Percentiles rank a stretch among this genome's conserved stretches.
Evolutionary conservation across 2,329 filamentous ascomycete species (phyloP).

Genomic region (Alternaria arborescens): DNA sequence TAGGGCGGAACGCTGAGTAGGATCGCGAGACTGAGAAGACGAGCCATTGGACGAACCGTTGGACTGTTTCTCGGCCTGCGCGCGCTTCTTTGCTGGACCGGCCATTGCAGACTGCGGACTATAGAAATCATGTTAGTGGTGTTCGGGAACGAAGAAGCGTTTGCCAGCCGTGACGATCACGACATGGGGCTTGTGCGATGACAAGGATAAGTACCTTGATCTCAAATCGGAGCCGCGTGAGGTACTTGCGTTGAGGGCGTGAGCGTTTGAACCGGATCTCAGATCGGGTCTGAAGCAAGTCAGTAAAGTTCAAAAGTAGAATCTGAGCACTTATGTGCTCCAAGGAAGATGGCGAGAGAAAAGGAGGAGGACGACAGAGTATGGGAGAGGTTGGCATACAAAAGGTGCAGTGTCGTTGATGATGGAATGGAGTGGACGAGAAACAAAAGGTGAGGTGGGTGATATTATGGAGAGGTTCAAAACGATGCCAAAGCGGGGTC

Average conservation of each 20-base stretch:
- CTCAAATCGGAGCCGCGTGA: constrained; percentile 12
- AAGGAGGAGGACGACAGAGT: constrained; percentile 3
- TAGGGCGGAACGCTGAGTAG: constrained; percentile 36
- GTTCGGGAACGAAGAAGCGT: constrained; percentile 7
- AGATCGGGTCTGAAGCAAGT: constrained; percentile 22
- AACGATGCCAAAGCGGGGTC: constrained; percentile 5
- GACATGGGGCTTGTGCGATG: background rate
- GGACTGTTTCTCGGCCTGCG: constrained; percentile 38
- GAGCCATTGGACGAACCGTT: constrained; percentile 39
- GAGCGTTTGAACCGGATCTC: constrained; percentile 17
- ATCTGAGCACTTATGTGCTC: constrained; percentile 19
- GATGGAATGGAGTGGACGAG: constrained; percentile 5
- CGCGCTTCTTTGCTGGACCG: constrained; percentile 48
- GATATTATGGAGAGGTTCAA: constrained; percentile 13
- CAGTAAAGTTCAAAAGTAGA: constrained; percentile 21
- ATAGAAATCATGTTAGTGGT: constrained; percentile 31
- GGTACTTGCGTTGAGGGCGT: constrained; percentile 7
- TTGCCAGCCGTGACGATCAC: background rate
- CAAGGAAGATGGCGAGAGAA: constrained; percentile 1
- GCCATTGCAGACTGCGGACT: constrained; percentile 45
- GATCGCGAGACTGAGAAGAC: constrained; percentile 34
- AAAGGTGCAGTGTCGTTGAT: constrained; percentile 5
- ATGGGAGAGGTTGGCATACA: constrained; percentile 5
- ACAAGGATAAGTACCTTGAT: constrained; percentile 24
- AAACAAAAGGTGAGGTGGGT: constrained; percentile 5